phyloP scores from a whole-genome alignment of 202 grass and related monocot species.

The Setaria viridis region DNA sequence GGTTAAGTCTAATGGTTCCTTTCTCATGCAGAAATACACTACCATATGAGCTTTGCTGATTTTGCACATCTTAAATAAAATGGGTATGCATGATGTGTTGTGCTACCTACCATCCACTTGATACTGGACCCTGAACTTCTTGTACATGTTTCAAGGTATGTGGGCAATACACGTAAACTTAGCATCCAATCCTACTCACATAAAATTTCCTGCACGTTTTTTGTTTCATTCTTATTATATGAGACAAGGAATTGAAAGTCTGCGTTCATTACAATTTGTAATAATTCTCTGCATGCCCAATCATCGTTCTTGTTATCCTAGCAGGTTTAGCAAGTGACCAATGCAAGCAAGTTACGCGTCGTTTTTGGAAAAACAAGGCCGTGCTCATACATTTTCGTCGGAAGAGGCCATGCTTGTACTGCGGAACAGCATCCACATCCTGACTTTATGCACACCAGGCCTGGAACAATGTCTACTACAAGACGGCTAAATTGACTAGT shows the following conservation, averaged over 20 bases:
- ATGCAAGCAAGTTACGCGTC: not conserved
- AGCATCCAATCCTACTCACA: not conserved
- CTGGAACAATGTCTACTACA: not conserved
- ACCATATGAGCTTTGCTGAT: not conserved
- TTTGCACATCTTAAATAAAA: not conserved
- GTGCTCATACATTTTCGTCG: not conserved
- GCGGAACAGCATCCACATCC: not conserved
- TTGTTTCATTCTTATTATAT: not conserved
- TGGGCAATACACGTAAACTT: not conserved
- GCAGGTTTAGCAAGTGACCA: not conserved
- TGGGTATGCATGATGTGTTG: not conserved
- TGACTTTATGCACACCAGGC: slow-evolving; percentile 15
- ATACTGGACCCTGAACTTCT: not conserved
- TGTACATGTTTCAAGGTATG: not conserved
- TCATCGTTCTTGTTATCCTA: slow-evolving; percentile 8
- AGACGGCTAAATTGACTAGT: slow-evolving; percentile 40
- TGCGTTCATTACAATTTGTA: not conserved
- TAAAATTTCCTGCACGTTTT: not conserved
- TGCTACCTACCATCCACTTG: not conserved
- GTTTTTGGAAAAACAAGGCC: not conserved
- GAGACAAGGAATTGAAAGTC: not conserved
- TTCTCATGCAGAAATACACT: not conserved
- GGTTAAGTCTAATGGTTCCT: slow-evolving; percentile 18
- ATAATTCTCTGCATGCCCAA: not conserved
- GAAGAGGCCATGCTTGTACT: not conserved